Evolutionary conservation across 441 rosid genomes (phyloP).

Genomic region (Iberis amara): DNA sequence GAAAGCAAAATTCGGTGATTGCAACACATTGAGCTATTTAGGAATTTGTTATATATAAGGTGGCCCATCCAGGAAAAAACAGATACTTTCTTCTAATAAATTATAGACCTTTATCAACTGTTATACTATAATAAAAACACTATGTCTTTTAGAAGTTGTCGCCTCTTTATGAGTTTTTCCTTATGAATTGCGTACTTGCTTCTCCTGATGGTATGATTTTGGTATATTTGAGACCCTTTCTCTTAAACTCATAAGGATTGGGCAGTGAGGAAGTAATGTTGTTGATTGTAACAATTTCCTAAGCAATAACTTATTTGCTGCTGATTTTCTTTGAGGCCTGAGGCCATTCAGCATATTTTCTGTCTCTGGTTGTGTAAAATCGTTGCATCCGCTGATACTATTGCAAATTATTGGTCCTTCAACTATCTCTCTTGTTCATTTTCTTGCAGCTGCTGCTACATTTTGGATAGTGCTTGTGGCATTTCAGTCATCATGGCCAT

Average conservation of each 20-base stretch:
- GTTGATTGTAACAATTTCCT: background rate
- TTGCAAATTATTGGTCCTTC: background rate
- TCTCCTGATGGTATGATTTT: slow-evolving; percentile 5
- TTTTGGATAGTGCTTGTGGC: slow-evolving; percentile 12
- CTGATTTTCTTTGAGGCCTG: background rate
- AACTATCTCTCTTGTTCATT: background rate
- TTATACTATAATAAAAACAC: slow-evolving; percentile 1
- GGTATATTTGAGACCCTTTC: background rate
- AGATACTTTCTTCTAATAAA: background rate
- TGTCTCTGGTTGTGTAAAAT: background rate
- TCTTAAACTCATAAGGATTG: background rate
- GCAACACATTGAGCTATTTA: slow-evolving; percentile 5
- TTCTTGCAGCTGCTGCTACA: slow-evolving; percentile 25
- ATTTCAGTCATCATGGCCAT: background rate
- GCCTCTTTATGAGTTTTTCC: background rate
- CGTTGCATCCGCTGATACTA: no score
- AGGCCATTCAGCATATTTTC: background rate
- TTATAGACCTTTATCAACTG: background rate
- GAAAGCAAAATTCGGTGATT: slow-evolving; percentile 8
- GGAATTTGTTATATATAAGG: background rate
- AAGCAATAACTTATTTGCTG: background rate
- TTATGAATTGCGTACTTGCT: background rate
- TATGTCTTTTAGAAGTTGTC: background rate
- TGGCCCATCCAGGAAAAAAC: slow-evolving; percentile 6
- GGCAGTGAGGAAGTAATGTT: background rate